Evolutionary conservation across 2,329 filamentous ascomycete genomes (phyloP).

Genomic region (Tolypocladium pustulatum): DNA sequence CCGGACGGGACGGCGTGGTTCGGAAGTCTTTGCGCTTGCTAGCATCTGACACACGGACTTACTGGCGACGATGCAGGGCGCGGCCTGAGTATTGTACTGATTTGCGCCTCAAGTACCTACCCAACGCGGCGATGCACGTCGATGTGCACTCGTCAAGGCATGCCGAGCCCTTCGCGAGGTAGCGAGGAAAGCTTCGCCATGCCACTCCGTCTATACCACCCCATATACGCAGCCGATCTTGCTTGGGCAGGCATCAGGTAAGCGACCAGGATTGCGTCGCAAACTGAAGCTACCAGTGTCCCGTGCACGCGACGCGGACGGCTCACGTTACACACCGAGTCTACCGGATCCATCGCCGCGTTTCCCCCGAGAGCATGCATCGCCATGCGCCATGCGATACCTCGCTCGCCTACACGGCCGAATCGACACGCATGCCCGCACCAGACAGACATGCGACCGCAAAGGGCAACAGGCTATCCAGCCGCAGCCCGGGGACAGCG

Average conservation of each 20-base stretch:
- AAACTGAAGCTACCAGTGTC: background rate
- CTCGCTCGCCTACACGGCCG: background rate
- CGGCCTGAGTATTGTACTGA: background rate
- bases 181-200: background rate
- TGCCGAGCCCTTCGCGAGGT: background rate
- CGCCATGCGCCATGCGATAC: background rate
- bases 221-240: background rate
- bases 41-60: background rate
- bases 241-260: background rate
- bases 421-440: background rate
- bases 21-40: background rate
- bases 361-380: background rate
- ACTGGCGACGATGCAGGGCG: background rate
- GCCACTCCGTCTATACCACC: background rate
- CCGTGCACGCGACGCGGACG: background rate
- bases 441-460: background rate
- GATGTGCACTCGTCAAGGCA: background rate
- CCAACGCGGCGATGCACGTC: background rate
- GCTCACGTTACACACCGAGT: background rate
- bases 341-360: background rate
- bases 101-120: background rate
- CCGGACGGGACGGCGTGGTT: background rate
- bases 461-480: background rate
- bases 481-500: background rate
- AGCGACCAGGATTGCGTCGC: background rate